These are phyloP conservation scores for Suillus plorans DNA, from an alignment of 768 basidiomycete species.

Conservation along the genomic window DNA sequence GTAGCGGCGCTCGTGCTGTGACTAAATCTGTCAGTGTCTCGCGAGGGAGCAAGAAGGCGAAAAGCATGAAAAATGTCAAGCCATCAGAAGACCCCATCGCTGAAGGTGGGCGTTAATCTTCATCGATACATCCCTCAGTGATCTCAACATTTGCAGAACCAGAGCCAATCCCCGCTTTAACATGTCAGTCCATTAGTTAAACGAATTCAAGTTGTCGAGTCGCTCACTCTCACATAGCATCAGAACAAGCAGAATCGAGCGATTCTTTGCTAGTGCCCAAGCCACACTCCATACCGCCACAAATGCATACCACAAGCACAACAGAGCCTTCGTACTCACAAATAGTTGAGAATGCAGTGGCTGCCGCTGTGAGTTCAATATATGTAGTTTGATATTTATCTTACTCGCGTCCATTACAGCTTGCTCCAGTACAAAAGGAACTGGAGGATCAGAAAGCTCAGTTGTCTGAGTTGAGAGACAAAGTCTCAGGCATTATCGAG, in stretches of 20 bases:
- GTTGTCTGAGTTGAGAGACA: constrained; percentile 34
- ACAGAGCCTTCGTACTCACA: neutral
- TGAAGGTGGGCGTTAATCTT: constrained; percentile 40
- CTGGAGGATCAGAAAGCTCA: constrained; percentile 47
- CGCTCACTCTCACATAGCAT: constrained; percentile 1
- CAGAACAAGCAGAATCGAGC: neutral
- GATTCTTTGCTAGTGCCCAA: neutral
- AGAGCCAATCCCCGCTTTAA: neutral
- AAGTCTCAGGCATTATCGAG: constrained; percentile 27
- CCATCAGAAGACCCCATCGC: constrained; percentile 56
- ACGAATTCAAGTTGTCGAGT: neutral
- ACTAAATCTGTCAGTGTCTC: constrained; percentile 59
- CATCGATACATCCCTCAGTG: neutral
- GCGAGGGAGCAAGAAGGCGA: constrained; percentile 46
- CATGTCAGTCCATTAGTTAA: neutral
- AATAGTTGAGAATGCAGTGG: constrained; percentile 16
- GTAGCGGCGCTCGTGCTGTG: constrained; percentile 61
- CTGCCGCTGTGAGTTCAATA: constrained; percentile 29
- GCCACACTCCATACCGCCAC: neutral
- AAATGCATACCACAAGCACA: neutral
- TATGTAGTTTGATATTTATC: neutral
- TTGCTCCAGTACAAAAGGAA: constrained; percentile 53
- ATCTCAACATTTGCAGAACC: constrained; percentile 25
- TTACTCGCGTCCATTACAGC: constrained; percentile 29
- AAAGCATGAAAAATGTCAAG: constrained; percentile 48